Evolutionary conservation across 2,329 filamentous ascomycete species (phyloP), one percentile per base, ranked within the genome.

Genomic region (Ilyonectria robusta): DNA sequence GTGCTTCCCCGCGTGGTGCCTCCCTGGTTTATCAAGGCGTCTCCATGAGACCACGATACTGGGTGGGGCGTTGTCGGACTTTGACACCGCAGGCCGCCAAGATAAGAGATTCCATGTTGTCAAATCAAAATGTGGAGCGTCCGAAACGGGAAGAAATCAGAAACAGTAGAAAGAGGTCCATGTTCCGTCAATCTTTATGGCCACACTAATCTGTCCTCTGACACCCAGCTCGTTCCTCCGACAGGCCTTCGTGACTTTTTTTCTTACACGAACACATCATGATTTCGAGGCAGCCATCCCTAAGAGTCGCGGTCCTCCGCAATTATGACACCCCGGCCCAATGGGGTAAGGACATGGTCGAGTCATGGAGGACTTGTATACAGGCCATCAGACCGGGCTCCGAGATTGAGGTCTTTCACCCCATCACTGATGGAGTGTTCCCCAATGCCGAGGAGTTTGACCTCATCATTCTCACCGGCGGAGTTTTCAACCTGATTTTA

Each of bases 391-490:
- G 19, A 21, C 50, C 63, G n/a, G 17, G 17, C 7, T 46, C 57
- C 7, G 19, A 51, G 29, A 33, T 66, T 4, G 53, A 57, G 5
- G 51, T 66, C 31, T 66, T 42, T 26, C 31, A 50, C 4, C 46
- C 58, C 5, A 29, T 46, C 6, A 40, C 44, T 11, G 51, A 48
- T 5, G 57, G 53, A 13, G 23, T 21, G 4, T 21, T 66, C 31
- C 63, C 63, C 6, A 42, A 46, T 9, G 40, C 53, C 9, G 23
- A 21, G 17, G 17, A 62, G n/a, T 62, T 54, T 26, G 42, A 62
- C 19, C 44, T 40, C 15, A 51, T 66, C 31, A 66, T 66, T 48
- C 33, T 66, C 3, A 58, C 63, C 15, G 63, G 63, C n/a, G 63
- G 63, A 10, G n/a, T 40, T 4, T 66, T 61, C 53, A 42, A 66